Conservation (phyloP, 176 grass and related monocot species). For the Avena eriantha region DNA sequence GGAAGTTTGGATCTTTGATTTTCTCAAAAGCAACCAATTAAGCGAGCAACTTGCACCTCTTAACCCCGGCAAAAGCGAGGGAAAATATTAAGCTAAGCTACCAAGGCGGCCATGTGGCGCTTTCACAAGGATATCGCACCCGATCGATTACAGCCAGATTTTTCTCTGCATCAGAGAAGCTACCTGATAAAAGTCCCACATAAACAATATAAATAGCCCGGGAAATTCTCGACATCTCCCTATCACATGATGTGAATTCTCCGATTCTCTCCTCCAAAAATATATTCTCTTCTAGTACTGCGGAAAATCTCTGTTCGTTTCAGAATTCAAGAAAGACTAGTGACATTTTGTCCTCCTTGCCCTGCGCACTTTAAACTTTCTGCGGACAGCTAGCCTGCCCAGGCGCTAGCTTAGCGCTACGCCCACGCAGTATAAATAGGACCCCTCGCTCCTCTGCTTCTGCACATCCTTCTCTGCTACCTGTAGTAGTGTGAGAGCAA, state of each 20-base stretch:
- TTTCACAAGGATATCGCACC: not conserved
- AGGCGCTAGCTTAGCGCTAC: not conserved
- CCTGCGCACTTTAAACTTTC: slow-evolving; percentile 14
- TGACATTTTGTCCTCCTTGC: not conserved
- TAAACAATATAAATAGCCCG: not conserved
- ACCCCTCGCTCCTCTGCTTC: slow-evolving; percentile 31
- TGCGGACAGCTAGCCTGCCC: not conserved
- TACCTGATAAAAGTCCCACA: not conserved
- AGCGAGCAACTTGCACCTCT: not conserved
- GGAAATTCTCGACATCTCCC: not conserved
- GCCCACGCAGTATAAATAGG: slow-evolving; percentile 47
- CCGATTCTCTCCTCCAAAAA: not conserved
- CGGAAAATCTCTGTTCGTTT: not conserved
- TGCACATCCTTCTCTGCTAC: not conserved
- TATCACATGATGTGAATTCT: not conserved
- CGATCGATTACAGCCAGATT: not conserved
- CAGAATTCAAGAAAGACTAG: not conserved
- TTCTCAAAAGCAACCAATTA: not conserved
- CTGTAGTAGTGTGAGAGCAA: not conserved
- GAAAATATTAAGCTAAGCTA: not conserved
- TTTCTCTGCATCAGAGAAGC: slow-evolving; percentile 10
- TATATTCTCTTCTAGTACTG: not conserved
- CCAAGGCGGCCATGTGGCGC: not conserved
- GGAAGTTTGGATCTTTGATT: not conserved
- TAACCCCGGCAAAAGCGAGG: not conserved